A percentile compares a stretch with the other conserved stretches of the same genome.
These are phyloP conservation scores for Tetrahymena elliotti DNA, from an alignment of 73 alveolate species.

Conservation along the genomic window DNA sequence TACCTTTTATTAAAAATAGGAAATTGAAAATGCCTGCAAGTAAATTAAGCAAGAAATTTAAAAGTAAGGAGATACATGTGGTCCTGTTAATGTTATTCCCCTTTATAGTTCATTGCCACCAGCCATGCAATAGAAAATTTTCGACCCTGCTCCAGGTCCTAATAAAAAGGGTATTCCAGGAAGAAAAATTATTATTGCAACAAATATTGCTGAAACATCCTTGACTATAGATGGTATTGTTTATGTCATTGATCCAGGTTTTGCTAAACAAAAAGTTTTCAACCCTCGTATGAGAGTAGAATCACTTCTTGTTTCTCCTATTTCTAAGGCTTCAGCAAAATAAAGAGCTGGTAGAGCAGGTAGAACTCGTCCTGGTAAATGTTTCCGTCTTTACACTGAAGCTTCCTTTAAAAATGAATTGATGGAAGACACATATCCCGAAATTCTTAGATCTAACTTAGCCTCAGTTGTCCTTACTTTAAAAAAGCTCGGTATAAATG, in stretches of 20 bases:
- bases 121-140: slow-evolving; percentile 84
- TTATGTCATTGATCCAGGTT: slow-evolving; percentile 99
- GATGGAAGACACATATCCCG: slow-evolving; percentile 95
- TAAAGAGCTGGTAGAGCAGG: slow-evolving; percentile 99
- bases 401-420: slow-evolving; percentile 79
- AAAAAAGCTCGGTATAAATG: slow-evolving; percentile 83
- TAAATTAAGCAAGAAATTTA: slow-evolving; percentile 70
- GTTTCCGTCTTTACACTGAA: slow-evolving; percentile 97
- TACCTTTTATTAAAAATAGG: slow-evolving; percentile 13
- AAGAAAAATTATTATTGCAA: slow-evolving; percentile 94
- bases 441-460: slow-evolving; percentile 93
- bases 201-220: slow-evolving; percentile 99
- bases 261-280: slow-evolving; percentile 95
- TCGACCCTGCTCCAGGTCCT: slow-evolving; percentile 96
- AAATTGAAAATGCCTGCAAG: slow-evolving; percentile 88
- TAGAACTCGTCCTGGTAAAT: slow-evolving; percentile 99
- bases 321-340: slow-evolving; percentile 97
- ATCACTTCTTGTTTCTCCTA: slow-evolving; percentile 91
- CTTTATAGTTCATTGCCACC: slow-evolving; percentile 98
- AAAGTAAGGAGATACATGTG: slow-evolving; percentile 56
- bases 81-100: slow-evolving; percentile 76
- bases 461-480: slow-evolving; percentile 85
- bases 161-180: slow-evolving; percentile 74
- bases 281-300: slow-evolving; percentile 99
- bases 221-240: slow-evolving; percentile 99